A percentile compares a stretch with the other conserved stretches of the same genome.
These are phyloP conservation scores for Lasiodiplodia sp. DNA, from an alignment of 2,329 filamentous ascomycete species.

Conservation along the genomic window DNA sequence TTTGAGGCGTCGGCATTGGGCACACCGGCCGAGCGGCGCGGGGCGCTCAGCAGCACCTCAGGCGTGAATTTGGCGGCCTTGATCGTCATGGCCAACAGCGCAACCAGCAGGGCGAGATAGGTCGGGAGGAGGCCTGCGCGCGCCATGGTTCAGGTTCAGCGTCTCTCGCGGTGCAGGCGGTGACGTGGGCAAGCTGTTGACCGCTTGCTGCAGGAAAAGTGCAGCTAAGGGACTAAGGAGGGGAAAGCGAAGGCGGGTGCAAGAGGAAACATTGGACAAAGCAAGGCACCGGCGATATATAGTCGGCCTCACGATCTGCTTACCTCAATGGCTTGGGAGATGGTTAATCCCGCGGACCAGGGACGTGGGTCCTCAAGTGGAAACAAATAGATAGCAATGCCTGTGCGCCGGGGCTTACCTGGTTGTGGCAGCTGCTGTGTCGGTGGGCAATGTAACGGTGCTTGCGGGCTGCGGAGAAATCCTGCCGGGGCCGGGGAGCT, in stretches of 20 bases:
- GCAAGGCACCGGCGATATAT: conserved; percentile 21
- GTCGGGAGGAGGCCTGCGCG: conserved; percentile 17
- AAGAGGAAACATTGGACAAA: not conserved
- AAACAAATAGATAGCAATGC: not conserved
- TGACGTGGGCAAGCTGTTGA: not conserved
- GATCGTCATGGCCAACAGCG: conserved; percentile 67
- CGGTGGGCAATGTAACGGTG: conserved; percentile 23
- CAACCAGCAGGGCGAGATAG: conserved; percentile 24
- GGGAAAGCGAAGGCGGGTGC: not conserved
- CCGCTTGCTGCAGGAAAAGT: conserved; percentile 6
- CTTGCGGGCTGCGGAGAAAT: conserved; percentile 8
- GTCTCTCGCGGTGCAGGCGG: not conserved
- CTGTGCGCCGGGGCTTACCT: conserved; percentile 9
- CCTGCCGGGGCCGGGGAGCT: conserved; percentile 7
- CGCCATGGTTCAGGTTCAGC: conserved; percentile 18
- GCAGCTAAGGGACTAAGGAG: not conserved
- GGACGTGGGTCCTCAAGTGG: conserved; percentile 11
- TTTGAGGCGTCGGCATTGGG: conserved; percentile 73
- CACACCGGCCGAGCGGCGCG: conserved; percentile 72
- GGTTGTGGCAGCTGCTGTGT: conserved; percentile 18
- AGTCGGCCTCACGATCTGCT: conserved; percentile 15
- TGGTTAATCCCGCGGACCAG: conserved; percentile 21
- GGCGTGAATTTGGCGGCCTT: conserved; percentile 76
- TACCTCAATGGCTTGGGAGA: conserved; percentile 6
- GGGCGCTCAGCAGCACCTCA: conserved; percentile 77